Evolutionary conservation across 78 protist genomes (phyloP).

Genomic region (Isochrysis galbana): DNA sequence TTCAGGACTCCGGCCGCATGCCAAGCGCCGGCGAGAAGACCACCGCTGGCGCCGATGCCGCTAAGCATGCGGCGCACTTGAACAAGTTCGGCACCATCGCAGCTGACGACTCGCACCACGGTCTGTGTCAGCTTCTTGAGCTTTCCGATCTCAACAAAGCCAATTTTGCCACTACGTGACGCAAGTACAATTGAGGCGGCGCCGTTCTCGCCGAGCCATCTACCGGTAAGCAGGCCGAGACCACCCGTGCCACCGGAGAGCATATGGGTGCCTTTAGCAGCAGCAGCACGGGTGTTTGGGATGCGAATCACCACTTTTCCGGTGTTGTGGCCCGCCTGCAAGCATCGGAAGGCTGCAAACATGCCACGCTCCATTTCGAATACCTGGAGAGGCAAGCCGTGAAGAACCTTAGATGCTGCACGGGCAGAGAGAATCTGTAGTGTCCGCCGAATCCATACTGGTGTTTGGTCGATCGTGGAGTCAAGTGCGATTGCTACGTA

Average conservation of each 20-base stretch:
- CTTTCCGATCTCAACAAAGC: not conserved
- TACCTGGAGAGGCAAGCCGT: not conserved
- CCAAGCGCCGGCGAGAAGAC: not conserved
- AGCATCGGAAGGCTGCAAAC: not conserved
- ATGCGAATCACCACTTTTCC: slow-evolving; percentile 33
- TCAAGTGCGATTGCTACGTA: not conserved
- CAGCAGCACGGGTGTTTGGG: not conserved
- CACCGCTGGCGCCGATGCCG: not conserved
- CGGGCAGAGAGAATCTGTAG: not conserved
- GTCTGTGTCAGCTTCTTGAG: not conserved
- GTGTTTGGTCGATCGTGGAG: not conserved
- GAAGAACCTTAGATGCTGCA: not conserved
- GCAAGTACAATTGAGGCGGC: not conserved
- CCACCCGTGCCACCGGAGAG: slow-evolving; percentile 42
- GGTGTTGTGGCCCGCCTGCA: slow-evolving; percentile 17
- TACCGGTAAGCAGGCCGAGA: slow-evolving; percentile 4
- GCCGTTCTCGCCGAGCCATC: slow-evolving; percentile 27
- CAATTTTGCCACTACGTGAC: not conserved
- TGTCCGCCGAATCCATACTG: not conserved
- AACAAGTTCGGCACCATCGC: not conserved
- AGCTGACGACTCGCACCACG: not conserved
- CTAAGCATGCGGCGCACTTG: not conserved
- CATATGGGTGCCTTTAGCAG: not conserved
- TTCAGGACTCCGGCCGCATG: slow-evolving; percentile 1
- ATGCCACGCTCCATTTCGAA: not conserved